These are phyloP conservation scores for Kodamaea leandrae DNA, from an alignment of 805 yeast genomes.

Conservation along the genomic window DNA sequence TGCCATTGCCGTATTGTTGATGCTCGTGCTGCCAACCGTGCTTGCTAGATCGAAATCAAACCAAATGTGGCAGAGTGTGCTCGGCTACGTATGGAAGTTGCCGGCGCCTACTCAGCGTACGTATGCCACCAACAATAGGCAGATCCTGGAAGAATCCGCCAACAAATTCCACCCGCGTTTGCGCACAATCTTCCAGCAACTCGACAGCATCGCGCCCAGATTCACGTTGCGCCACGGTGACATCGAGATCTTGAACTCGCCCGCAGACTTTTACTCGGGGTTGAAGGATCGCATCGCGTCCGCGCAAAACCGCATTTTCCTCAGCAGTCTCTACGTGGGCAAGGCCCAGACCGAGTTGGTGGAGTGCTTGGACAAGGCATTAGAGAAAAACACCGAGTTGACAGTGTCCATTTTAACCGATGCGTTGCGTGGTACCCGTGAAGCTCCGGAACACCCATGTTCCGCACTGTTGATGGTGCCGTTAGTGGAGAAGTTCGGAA, in stretches of 20 bases:
- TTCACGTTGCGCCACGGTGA: constrained; percentile 57
- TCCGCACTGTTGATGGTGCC: constrained; percentile 74
- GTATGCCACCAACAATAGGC: constrained; percentile 30
- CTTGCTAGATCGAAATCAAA: background rate
- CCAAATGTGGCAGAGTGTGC: background rate
- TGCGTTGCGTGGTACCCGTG: constrained; percentile 90
- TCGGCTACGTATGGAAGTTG: constrained; percentile 1
- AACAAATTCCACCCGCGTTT: constrained; percentile 44
- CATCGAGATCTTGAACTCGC: constrained; percentile 61
- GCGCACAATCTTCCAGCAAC: constrained; percentile 44
- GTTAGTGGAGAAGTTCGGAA: constrained; percentile 62
- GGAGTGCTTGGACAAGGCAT: constrained; percentile 56
- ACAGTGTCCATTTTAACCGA: constrained; percentile 76
- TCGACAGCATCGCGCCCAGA: constrained; percentile 65
- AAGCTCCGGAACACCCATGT: constrained; percentile 67
- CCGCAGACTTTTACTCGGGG: constrained; percentile 66
- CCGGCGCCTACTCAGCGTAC: constrained; percentile 4
- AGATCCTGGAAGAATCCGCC: constrained; percentile 16
- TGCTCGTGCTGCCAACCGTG: constrained; percentile 1
- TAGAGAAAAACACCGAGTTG: constrained; percentile 56
- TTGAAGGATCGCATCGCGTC: constrained; percentile 58
- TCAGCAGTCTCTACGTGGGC: constrained; percentile 86
- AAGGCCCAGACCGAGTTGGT: constrained; percentile 75
- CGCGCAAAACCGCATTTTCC: constrained; percentile 68
- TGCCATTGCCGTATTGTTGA: background rate